Conservation (phyloP, 257 asterid genomes). For the Ajuga chamaepitys region DNA sequence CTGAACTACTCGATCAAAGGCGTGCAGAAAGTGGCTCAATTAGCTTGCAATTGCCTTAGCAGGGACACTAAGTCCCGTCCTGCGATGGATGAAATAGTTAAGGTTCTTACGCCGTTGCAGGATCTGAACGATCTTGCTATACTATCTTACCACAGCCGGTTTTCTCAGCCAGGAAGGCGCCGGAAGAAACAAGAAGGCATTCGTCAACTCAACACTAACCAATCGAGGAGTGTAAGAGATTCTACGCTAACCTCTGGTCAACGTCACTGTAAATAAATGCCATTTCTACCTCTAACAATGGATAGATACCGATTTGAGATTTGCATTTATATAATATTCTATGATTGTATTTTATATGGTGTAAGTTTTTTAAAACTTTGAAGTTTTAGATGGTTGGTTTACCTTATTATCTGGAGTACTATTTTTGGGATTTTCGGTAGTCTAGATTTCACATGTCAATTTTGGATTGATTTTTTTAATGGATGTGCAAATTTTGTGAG, state of each 20-base stretch:
- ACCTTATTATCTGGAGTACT: background rate
- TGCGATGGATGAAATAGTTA: constrained; percentile 79
- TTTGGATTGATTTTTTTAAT: background rate
- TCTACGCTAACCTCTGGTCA: constrained; percentile 42
- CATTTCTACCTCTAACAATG: background rate
- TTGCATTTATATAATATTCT: constrained; percentile 1
- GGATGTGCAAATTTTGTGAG: background rate
- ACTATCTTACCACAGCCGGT: constrained; percentile 54
- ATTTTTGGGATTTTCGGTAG: background rate
- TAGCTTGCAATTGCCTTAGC: constrained; percentile 61
- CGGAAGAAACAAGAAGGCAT: constrained; percentile 54
- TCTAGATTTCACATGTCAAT: background rate
- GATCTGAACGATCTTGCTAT: constrained; percentile 75
- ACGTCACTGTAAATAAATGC: constrained; percentile 36
- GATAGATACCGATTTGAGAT: background rate
- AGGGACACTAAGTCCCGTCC: constrained; percentile 83
- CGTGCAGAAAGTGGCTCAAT: constrained; percentile 65
- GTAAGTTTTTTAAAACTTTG: constrained; percentile 20
- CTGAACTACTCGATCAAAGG: constrained; percentile 79
- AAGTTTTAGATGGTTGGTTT: constrained; percentile 6
- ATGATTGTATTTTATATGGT: background rate
- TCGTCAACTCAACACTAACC: constrained; percentile 37
- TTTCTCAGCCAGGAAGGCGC: constrained; percentile 55
- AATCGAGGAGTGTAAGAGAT: constrained; percentile 40
- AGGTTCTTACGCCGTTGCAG: constrained; percentile 60